These are phyloP conservation scores for Cyberlindnera japonica DNA, from an alignment of 805 yeast genomes.

Conservation along the genomic window DNA sequence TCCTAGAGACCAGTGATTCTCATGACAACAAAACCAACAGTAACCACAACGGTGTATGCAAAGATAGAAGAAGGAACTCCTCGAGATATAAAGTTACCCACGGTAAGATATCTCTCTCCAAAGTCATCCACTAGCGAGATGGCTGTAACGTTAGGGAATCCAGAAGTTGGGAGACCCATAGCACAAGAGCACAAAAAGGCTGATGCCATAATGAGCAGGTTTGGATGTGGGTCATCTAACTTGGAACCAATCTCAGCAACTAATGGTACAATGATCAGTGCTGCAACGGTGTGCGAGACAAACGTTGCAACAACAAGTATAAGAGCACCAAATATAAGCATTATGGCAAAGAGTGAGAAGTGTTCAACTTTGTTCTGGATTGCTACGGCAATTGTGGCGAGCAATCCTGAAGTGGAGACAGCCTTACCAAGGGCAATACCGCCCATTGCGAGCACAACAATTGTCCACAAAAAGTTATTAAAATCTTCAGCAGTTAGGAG, in stretches of 20 bases:
- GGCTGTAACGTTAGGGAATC: conserved; percentile 97
- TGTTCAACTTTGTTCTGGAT: conserved; percentile 66
- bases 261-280: conserved; percentile 85
- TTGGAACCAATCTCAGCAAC: conserved; percentile 85
- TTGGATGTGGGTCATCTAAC: conserved; percentile 75
- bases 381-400: conserved; percentile 67
- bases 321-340: conserved; percentile 75
- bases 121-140: conserved; percentile 90
- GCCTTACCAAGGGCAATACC: conserved; percentile 95
- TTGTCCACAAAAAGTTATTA: conserved; percentile 95
- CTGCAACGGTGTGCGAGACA: conserved; percentile 96
- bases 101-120: conserved; percentile 87
- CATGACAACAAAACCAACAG: conserved; percentile 79
- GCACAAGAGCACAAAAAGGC: conserved; percentile 84
- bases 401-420: conserved; percentile 84
- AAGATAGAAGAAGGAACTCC: conserved; percentile 87
- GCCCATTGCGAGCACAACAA: conserved; percentile 95
- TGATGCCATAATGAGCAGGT: conserved; percentile 64
- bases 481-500: conserved; percentile 84
- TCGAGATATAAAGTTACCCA: conserved; percentile 77
- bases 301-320: conserved; percentile 87
- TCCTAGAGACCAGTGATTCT: conserved; percentile 38
- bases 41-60: conserved; percentile 66
- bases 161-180: conserved; percentile 97
- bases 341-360: conserved; percentile 67